Conservation (phyloP, 495 filamentous ascomycete genomes). For the Aspergillus cavernicola region DNA sequence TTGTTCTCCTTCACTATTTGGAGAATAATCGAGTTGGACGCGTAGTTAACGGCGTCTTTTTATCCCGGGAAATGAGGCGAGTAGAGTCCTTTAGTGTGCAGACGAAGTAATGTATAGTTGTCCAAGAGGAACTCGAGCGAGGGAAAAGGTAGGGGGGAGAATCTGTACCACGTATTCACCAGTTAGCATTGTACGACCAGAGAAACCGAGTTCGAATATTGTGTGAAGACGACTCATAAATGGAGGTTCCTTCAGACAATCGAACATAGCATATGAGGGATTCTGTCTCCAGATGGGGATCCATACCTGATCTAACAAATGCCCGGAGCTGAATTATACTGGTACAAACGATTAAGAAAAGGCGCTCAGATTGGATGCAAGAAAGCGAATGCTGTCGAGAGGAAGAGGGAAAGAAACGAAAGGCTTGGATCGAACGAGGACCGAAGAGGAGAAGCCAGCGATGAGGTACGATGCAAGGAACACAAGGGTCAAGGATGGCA, state of each 20-base stretch:
- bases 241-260: constrained; percentile 9
- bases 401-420: constrained; percentile 32
- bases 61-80: constrained; percentile 20
- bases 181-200: constrained; percentile 23
- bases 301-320: constrained; percentile 40
- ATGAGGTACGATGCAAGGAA: constrained; percentile 25
- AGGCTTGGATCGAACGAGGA: constrained; percentile 29
- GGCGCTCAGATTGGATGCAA: constrained; percentile 30
- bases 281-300: background rate
- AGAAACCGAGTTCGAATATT: constrained; percentile 13
- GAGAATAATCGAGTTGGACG: constrained; percentile 17
- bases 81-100: constrained; percentile 7
- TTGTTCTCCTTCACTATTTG: constrained; percentile 33
- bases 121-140: constrained; percentile 17
- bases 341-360: constrained; percentile 30
- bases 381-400: constrained; percentile 31
- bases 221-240: too few species aligned
- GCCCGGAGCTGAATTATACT: constrained; percentile 33
- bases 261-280: constrained; percentile 17
- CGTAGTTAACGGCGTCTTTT: constrained; percentile 19
- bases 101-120: constrained; percentile 9
- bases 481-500: constrained; percentile 29
- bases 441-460: constrained; percentile 18
- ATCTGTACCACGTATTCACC: constrained; percentile 23
- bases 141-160: constrained; percentile 17